A percentile compares a stretch with the other conserved stretches of the same genome.
Evolutionary conservation across 176 grass and related monocot genomes (phyloP).

Genomic region (Bonia amplexicaulis): DNA sequence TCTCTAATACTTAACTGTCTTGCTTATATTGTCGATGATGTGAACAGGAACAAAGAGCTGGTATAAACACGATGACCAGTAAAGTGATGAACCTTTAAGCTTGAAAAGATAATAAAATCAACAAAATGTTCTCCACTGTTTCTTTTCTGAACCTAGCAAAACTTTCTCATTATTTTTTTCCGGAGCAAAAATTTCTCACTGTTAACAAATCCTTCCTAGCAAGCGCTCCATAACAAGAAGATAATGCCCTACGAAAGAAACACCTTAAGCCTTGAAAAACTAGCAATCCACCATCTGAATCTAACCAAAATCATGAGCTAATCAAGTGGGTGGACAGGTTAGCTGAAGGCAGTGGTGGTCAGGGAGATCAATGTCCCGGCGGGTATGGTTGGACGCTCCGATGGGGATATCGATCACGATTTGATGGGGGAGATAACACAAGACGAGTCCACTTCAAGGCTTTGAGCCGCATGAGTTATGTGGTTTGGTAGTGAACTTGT

Average conservation of each 20-base stretch:
- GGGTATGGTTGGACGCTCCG: slow-evolving; percentile 18
- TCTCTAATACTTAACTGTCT: not conserved
- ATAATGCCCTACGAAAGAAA: not conserved
- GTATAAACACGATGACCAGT: not conserved
- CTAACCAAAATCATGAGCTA: not conserved
- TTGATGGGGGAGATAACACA: slow-evolving; percentile 8
- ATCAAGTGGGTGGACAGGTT: slow-evolving; percentile 1
- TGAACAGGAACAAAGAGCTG: not conserved
- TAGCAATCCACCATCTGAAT: not conserved
- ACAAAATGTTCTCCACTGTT: not conserved
- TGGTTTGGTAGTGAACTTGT: not conserved
- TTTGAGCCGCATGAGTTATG: slow-evolving; percentile 2
- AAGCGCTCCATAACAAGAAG: not conserved
- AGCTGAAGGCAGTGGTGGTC: not conserved
- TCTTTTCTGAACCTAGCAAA: not conserved
- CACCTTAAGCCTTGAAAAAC: not conserved
- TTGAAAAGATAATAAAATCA: not conserved
- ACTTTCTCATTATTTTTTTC: not conserved
- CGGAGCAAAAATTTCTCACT: not conserved
- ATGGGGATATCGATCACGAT: not conserved
- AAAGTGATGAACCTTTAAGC: not conserved
- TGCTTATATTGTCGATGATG: not conserved
- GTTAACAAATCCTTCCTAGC: not conserved
- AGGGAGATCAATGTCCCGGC: not conserved
- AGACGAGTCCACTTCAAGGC: slow-evolving; percentile 5